A percentile compares a stretch with the other conserved stretches of the same genome.
These are phyloP conservation scores for Neonectria coccinea DNA, from an alignment of 2,329 filamentous ascomycete species.

Conservation along the genomic window DNA sequence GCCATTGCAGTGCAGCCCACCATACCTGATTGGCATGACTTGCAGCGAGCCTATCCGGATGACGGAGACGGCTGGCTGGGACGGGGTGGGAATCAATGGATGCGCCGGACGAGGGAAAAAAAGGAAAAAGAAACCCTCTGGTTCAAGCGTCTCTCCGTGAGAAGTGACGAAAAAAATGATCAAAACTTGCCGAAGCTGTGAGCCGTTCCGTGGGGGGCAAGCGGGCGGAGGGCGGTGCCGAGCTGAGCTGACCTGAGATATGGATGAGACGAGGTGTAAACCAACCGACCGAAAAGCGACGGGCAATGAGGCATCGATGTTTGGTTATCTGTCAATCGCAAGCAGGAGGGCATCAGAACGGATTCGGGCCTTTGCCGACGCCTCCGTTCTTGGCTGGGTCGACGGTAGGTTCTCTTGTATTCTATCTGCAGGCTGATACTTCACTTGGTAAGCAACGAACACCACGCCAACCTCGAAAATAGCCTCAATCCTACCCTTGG, in stretches of 20 bases:
- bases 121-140: not conserved
- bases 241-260: conserved; percentile 18
- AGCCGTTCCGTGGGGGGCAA: conserved; percentile 5
- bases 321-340: not conserved
- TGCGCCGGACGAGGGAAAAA: conserved; percentile 12
- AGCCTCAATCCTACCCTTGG: conserved; percentile 19
- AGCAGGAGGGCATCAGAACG: not conserved
- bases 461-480: conserved; percentile 11
- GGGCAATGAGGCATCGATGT: not conserved
- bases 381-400: conserved; percentile 10
- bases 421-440: conserved; percentile 8
- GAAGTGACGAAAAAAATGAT: not conserved
- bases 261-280: not conserved
- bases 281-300: not conserved
- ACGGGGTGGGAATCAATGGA: conserved; percentile 3
- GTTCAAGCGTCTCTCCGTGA: conserved; percentile 1
- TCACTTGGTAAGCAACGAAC: conserved; percentile 13
- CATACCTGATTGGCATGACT: conserved; percentile 44
- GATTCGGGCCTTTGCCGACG: conserved; percentile 27
- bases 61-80: conserved; percentile 27
- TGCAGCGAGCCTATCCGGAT: conserved; percentile 48
- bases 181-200: conserved; percentile 1
- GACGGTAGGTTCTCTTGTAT: conserved; percentile 2
- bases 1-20: conserved; percentile 26
- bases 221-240: not conserved